These are phyloP conservation scores for Aquilaria sinensis DNA, from an alignment of 345 rosid species.

Conservation along the genomic window DNA sequence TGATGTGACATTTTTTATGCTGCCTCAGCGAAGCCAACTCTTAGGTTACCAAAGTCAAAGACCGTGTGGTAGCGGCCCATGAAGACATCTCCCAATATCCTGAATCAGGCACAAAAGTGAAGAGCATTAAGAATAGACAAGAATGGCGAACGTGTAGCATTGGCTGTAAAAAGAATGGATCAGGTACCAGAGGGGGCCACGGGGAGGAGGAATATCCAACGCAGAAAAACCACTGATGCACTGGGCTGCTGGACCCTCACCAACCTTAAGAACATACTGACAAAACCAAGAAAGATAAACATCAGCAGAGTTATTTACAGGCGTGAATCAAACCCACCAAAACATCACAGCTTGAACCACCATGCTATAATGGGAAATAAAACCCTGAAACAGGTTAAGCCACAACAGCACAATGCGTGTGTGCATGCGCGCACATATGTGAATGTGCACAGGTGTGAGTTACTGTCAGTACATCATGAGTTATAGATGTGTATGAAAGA, in stretches of 20 bases:
- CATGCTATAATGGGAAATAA: too few species aligned
- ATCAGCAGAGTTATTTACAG: neutral
- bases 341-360: too few species aligned
- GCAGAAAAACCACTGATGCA: conserved; percentile 61
- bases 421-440: too few species aligned
- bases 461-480: too few species aligned
- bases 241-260: conserved; percentile 39
- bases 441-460: too few species aligned
- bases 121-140: neutral
- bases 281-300: neutral
- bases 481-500: too few species aligned
- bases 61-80: conserved; percentile 79
- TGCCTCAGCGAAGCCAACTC: conserved; percentile 89
- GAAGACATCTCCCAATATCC: conserved; percentile 93
- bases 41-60: conserved; percentile 63
- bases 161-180: neutral
- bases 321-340: too few species aligned
- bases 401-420: too few species aligned
- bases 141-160: neutral
- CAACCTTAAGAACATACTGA: conserved; percentile 59
- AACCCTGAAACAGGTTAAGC: too few species aligned
- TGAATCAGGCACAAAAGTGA: conserved; percentile 20
- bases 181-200: conserved; percentile 54
- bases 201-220: conserved; percentile 54
- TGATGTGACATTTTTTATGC: conserved; percentile 29